Evolutionary conservation across 306 rosid species (phyloP), one percentile per base, ranked within the genome.

Genomic region (Luffa acutangula): DNA sequence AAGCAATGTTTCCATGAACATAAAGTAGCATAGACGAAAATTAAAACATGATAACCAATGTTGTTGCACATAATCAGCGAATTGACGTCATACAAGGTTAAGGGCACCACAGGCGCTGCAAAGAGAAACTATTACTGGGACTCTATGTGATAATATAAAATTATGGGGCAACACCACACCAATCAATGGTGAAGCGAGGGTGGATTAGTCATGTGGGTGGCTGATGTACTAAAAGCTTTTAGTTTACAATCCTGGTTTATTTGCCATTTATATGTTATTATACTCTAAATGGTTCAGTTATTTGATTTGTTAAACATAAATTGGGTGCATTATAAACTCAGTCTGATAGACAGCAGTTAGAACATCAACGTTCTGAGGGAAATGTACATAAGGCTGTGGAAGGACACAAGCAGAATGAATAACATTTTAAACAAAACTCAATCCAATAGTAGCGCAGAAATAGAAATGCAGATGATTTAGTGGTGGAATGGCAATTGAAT

Each of bases 401-500:
- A 21, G n/a, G 21, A 2, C 18, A 7, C 42, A 7, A 71, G 15
- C 58, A 72, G 77, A 72, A 72, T 72, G 45, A 15, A 33, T 33
- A 72, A 14, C 10, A 20, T 6, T 48, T 73, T 49, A 14, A 6
- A 14, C 59, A 73, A 31, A 73, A 73, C 8, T 73, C 25, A 73
- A 73, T 73, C 25, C 20, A 15, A 31, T 49, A 73, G 25, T 49
- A n/a, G 42, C 13, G 17, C 21, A 48, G 9, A 73, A 72, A 31
- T 14, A 73, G 59, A 73, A 49, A 73, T 49, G 43, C 42, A 15
- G 56, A 71, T 45, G 76, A 71, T 45, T 70, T 71, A 67, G 75
- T 43, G 39, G 45, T 73, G 43, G 42, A 73, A 7, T 49, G 56
- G 60, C 14, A 31, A 48, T 48, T 48, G 21, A 74, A 33, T 7